Percentiles rank a stretch among this genome's conserved stretches.
Conservation (phyloP, 768 basidiomycete genomes). For the Leccinellum rugosiceps region DNA sequence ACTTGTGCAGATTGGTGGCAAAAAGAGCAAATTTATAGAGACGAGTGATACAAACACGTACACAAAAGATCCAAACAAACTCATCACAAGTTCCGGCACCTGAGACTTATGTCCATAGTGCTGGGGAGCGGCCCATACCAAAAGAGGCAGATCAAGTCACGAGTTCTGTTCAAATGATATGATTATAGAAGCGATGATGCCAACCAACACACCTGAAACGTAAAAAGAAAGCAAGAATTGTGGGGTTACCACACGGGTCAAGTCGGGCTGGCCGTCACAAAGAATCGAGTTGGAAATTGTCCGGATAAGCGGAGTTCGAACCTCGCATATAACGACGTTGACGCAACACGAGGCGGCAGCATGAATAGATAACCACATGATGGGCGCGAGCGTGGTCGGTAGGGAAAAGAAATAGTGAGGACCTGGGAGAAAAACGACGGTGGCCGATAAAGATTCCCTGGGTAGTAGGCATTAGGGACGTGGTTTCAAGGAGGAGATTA, state of each 20-base stretch:
- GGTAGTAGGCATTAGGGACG: not conserved
- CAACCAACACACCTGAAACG: slow-evolving; percentile 11
- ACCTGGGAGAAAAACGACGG: not conserved
- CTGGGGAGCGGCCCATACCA: not conserved
- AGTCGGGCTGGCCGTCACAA: not conserved
- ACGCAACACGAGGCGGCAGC: not conserved
- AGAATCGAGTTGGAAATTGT: not conserved
- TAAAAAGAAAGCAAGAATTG: not conserved
- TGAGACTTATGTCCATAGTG: not conserved
- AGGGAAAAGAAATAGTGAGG: too few species aligned
- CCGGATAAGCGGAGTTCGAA: slow-evolving; percentile 16
- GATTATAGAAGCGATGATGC: not conserved
- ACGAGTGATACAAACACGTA: slow-evolving; percentile 24
- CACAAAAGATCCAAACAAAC: slow-evolving; percentile 9
- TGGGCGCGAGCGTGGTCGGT: not conserved
- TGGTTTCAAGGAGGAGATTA: not conserved
- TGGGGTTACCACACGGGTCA: slow-evolving; percentile 1
- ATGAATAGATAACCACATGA: not conserved
- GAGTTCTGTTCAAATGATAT: not conserved
- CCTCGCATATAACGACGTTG: not conserved
- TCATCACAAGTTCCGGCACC: slow-evolving; percentile 1
- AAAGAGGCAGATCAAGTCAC: not conserved
- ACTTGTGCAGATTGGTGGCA: not conserved
- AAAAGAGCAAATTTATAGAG: slow-evolving; percentile 27
- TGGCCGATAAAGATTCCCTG: not conserved